Evolutionary conservation across 176 grass and related monocot genomes (phyloP), one percentile per base, ranked within the genome.

Genomic region (Juncus effusus): DNA sequence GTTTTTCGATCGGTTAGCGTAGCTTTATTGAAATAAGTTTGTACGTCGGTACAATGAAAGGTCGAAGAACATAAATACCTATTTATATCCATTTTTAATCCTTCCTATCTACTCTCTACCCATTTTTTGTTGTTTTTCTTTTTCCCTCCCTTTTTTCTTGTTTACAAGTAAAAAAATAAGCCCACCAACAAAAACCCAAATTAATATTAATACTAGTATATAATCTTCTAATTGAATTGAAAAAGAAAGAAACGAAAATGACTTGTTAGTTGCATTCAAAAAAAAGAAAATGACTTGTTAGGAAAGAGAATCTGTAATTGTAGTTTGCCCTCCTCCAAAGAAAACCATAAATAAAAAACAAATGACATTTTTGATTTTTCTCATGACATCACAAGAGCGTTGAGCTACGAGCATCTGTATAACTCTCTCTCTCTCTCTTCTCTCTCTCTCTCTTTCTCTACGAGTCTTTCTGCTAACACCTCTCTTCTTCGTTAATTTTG

Each of bases 201-300:
- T n/a, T n/a, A n/a, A n/a, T n/a, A n/a, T n/a, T n/a, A n/a, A n/a
- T n/a, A n/a, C n/a, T n/a, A n/a, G n/a, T n/a, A n/a, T n/a, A n/a
- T n/a, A n/a, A n/a, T n/a, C n/a, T n/a, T n/a, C n/a, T n/a, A n/a
- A n/a, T 47, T 47, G 53, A 69, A 51, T 40, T 2, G 2, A 69
- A 70, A 56, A 8, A 70, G 56, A 72, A 56, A 15, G 40, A 72
- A 59, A 72, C 14, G 68, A 60, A 71, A 72, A 60, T 14, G 54
- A 72, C 14, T 10, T 13, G 58, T 47, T 47, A 47, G 16, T 42
- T 11, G 60, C 40, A 28, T 38, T 10, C 6, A 72, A 56, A 15
- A 13, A 72, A 59, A 72, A 7, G 68, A 60, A 71, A 72, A 60
- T 14, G 54, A 72, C 14, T 10, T 13, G 58, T 47, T 47, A 47